phyloP scores from a whole-genome alignment of 1,139 yeast genomes.

The Debaryomyces psychrophilus region DNA sequence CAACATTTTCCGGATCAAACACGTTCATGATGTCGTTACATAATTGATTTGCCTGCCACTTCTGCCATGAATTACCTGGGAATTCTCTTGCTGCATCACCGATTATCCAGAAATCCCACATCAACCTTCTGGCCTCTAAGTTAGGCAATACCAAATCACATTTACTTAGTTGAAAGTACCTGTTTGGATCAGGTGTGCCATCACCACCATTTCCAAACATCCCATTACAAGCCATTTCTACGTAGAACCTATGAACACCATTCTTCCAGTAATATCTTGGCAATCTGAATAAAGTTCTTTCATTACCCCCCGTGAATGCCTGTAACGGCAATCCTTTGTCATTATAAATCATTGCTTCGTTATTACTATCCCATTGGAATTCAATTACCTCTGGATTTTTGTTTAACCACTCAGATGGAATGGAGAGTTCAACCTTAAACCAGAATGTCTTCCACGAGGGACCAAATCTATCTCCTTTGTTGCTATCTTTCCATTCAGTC shows the following conservation, averaged over 20 bases:
- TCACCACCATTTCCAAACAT: constrained; percentile 85
- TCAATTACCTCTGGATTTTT: constrained; percentile 53
- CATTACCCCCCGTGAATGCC: constrained; percentile 87
- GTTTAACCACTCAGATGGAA: constrained; percentile 64
- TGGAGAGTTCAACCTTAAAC: constrained; percentile 68
- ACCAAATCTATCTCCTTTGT: constrained; percentile 79
- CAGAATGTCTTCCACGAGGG: constrained; percentile 98
- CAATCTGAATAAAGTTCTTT: constrained; percentile 71
- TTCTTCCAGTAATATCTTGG: constrained; percentile 55
- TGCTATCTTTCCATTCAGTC: constrained; percentile 59
- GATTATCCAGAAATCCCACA: constrained; percentile 82
- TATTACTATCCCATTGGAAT: constrained; percentile 84
- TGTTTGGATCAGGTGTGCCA: constrained; percentile 63
- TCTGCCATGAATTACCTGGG: constrained; percentile 75
- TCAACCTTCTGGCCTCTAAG: constrained; percentile 74
- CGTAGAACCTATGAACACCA: constrained; percentile 56
- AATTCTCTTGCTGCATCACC: constrained; percentile 91
- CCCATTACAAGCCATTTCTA: constrained; percentile 92
- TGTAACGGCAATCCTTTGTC: constrained; percentile 69
- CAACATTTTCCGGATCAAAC: constrained; percentile 62
- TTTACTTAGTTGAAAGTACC: constrained; percentile 63
- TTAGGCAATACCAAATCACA: constrained; percentile 87
- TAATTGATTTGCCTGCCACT: constrained; percentile 76
- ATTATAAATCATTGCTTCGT: constrained; percentile 81
- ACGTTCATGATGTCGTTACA: constrained; percentile 81